Evolutionary conservation across 2,329 filamentous ascomycete genomes (phyloP), one percentile per base, ranked within the genome.

Genomic region (Daldinia eschscholtzii): DNA sequence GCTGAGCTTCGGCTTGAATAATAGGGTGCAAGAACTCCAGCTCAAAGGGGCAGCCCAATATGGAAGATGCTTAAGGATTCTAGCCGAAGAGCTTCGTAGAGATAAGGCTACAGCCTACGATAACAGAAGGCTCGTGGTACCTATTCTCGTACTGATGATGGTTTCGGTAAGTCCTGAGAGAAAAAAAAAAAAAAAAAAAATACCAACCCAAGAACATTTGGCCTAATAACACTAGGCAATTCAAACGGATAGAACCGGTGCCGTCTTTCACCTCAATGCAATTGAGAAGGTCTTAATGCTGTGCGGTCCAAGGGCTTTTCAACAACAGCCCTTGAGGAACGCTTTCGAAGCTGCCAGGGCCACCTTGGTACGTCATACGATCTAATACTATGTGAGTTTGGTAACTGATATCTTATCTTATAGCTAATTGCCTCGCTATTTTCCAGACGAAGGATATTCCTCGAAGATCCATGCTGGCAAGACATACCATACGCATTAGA

Each of bases 291-390:
- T 71, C 7, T 41, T 72, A 26, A 57, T 50, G 58, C 44, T 71
- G 2, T 72, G 68, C 30, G 70, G 70, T 0, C 70, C 70, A 9
- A 57, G 56, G 9, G 68, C 65, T 12, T 72, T 72, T 52, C 70
- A 72, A 23, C 61, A 48, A 12, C 70, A 68, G n/a, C 66, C 70
- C 18, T 26, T 72, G 39, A 64, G 66, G 28, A 71, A 70, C 37
- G 68, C 70, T 26, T 71, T 70, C 37, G 70, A 72, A 41, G 70
- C 70, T n/a, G 68, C 70, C 18, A 69, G 70, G 35, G 57, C 68
- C 48, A 72, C 70, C 23, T 56, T 72, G 20, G 70, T 72, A 35
- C 37, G 66, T 50, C 15, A 55, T 13, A 18, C 7, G 5, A 15
- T 13, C n/a, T 20, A 3, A n/a, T 35, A 13, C 20, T 20, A 2